Conservation (phyloP, 2,329 filamentous ascomycete species). For the Coniella lustricola region DNA sequence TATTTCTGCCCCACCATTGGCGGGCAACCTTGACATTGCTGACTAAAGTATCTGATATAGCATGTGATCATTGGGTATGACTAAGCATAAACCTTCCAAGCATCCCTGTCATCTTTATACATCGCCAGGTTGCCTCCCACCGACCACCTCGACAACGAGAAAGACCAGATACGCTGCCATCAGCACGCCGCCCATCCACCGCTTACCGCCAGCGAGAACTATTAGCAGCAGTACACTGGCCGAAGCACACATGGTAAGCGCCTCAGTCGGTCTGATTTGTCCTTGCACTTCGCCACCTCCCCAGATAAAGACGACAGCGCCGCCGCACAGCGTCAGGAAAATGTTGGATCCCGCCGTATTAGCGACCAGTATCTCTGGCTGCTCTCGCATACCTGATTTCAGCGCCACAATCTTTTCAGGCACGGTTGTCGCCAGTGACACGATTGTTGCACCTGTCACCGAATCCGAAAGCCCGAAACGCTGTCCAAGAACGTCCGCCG, state of each 20-base stretch:
- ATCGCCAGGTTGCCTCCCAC: neutral
- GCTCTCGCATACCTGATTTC: constrained; percentile 36
- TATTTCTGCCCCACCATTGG: too few species aligned
- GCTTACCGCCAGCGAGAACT: constrained; percentile 24
- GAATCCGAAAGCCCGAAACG: constrained; percentile 36
- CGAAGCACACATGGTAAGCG: constrained; percentile 24
- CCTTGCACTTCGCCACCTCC: constrained; percentile 20
- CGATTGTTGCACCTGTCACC: constrained; percentile 38
- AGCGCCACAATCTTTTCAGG: constrained; percentile 46
- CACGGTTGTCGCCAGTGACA: constrained; percentile 44
- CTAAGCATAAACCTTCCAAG: neutral
- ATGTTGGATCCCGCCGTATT: constrained; percentile 47
- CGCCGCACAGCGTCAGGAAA: constrained; percentile 41
- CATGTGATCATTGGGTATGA: too few species aligned
- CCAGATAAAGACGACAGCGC: constrained; percentile 28
- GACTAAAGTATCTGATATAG: too few species aligned
- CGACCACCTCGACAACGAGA: constrained; percentile 18
- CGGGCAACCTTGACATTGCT: too few species aligned
- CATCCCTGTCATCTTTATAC: neutral
- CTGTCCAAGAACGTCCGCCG: constrained; percentile 32
- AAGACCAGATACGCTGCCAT: constrained; percentile 26
- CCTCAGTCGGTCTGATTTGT: constrained; percentile 23
- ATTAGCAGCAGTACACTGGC: constrained; percentile 24
- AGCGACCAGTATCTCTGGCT: constrained; percentile 41
- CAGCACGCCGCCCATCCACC: constrained; percentile 27